Evolutionary conservation across 768 basidiomycete species (phyloP).

Genomic region (Pulveroboletus sp.): DNA sequence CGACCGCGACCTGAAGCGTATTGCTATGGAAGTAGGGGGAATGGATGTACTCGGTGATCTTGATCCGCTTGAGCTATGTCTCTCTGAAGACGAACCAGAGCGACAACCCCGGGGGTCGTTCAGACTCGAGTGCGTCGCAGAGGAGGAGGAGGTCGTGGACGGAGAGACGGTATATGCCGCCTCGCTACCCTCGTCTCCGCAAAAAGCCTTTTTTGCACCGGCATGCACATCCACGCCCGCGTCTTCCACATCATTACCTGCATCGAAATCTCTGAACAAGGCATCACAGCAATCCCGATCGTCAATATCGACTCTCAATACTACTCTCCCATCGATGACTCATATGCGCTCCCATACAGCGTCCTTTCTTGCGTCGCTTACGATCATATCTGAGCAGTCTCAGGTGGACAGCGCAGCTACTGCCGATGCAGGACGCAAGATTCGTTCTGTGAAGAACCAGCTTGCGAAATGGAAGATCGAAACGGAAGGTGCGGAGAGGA

Average conservation of each 20-base stretch:
- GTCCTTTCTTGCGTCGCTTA: slow-evolving; percentile 69
- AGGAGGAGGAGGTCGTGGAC: slow-evolving; percentile 38
- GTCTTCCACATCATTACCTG: slow-evolving; percentile 44
- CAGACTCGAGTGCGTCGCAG: slow-evolving; percentile 35
- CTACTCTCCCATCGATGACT: slow-evolving; percentile 56
- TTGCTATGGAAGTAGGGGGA: slow-evolving; percentile 74
- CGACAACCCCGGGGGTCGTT: slow-evolving; percentile 25
- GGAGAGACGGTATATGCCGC: slow-evolving; percentile 39
- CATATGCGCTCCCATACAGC: slow-evolving; percentile 70
- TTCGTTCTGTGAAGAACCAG: slow-evolving; percentile 81
- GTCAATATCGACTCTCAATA: slow-evolving; percentile 26
- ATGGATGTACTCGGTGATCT: slow-evolving; percentile 65
- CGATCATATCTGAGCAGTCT: slow-evolving; percentile 78
- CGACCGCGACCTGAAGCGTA: slow-evolving; percentile 75
- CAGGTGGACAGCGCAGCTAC: slow-evolving; percentile 85
- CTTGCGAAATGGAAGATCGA: slow-evolving; percentile 75
- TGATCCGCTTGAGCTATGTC: slow-evolving; percentile 52
- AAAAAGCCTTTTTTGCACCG: slow-evolving; percentile 56
- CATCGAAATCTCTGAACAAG: slow-evolving; percentile 24
- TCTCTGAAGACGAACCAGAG: slow-evolving; percentile 28
- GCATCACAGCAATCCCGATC: slow-evolving; percentile 20
- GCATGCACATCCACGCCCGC: slow-evolving; percentile 42
- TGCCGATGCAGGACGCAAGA: slow-evolving; percentile 80
- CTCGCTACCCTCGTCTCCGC: slow-evolving; percentile 40
- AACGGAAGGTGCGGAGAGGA: slow-evolving; percentile 82